Evolutionary conservation across 176 grass and related monocot genomes (phyloP).

Genomic region (sorghum (Sorghum bicolor)): Sorghum_bicolor_NCBIv3 NC_012871.2:55657501-55658000

Average conservation of each 20-base stretch:
- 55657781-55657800: conserved; percentile 29
- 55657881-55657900: conserved; percentile 78
- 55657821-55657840: conserved; percentile 74
- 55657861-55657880: conserved; percentile 76
- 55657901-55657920: conserved; percentile 75
- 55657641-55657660: conserved; percentile 14
- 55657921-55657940: conserved; percentile 63
- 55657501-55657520: not conserved
- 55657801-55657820: conserved; percentile 60
- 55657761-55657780: conserved; percentile 12
- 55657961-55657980: conserved; percentile 62
- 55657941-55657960: conserved; percentile 55
- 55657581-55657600: conserved; percentile 8
- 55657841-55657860: conserved; percentile 61
- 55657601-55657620: conserved; percentile 2
- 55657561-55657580: not conserved
- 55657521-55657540: not conserved
- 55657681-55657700: not conserved
- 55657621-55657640: conserved; percentile 6
- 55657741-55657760: conserved; percentile 21
- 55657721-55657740: not conserved
- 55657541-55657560: not conserved
- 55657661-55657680: not conserved
- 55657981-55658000: conserved; percentile 39
- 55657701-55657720: conserved; percentile 11